phyloP scores from a whole-genome alignment of 805 yeast genomes.

The Myxozyma vanderwaltii region DNA sequence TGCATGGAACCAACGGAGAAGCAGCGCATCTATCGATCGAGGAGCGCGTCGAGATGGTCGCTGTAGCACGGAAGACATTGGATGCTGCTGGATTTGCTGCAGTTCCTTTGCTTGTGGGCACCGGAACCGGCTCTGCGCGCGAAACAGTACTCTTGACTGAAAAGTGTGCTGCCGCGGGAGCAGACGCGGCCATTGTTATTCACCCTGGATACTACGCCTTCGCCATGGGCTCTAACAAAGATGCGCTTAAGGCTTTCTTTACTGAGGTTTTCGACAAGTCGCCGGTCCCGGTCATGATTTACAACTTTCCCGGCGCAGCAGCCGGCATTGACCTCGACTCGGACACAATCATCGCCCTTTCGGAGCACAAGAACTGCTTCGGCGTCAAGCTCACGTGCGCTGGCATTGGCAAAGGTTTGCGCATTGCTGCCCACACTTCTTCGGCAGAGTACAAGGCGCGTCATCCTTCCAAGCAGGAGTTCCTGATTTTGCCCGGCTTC shows the following conservation, averaged over 20 bases:
- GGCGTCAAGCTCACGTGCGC: conserved; percentile 45
- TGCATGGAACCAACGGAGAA: conserved; percentile 37
- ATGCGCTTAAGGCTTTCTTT: conserved; percentile 51
- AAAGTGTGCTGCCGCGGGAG: conserved; percentile 40
- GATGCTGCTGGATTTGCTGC: conserved; percentile 45
- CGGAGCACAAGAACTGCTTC: conserved; percentile 46
- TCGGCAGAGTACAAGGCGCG: conserved; percentile 39
- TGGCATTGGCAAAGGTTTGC: conserved; percentile 54
- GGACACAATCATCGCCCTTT: conserved; percentile 47
- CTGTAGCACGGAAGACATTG: conserved; percentile 40
- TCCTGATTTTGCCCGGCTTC: conserved; percentile 52
- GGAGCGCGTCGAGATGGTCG: conserved; percentile 46
- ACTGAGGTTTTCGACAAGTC: conserved; percentile 49
- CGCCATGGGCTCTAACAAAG: conserved; percentile 46
- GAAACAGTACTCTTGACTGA: conserved; percentile 47
- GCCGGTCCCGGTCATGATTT: conserved; percentile 50
- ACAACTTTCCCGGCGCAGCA: conserved; percentile 54
- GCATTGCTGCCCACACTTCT: conserved; percentile 48
- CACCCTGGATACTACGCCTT: conserved; percentile 55
- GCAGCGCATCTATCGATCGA: conserved; percentile 51
- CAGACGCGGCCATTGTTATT: conserved; percentile 43
- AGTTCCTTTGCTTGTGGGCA: conserved; percentile 53
- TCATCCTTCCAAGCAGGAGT: conserved; percentile 42
- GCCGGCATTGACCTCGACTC: conserved; percentile 47
- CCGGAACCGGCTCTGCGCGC: conserved; percentile 50